Percentiles rank a stretch among this genome's conserved stretches.
Conservation (phyloP, 148 eudicot species). For the Mesembryanthemum crystallinum region DNA sequence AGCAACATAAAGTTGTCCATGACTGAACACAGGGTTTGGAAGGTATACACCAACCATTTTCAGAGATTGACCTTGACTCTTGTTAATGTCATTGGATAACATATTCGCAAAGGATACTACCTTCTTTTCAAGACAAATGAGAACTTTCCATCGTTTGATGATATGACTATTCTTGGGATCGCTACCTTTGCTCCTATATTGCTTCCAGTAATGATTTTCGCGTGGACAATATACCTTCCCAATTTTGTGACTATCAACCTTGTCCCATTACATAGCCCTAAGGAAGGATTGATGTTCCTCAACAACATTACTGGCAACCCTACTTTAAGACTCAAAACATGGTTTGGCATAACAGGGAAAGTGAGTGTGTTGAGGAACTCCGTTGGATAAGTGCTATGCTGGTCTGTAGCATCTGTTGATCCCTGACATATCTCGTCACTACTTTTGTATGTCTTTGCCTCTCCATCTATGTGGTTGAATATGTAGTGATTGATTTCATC, state of each 20-base stretch:
- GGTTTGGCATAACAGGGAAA: slow-evolving; percentile 5
- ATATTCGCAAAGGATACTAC: not conserved
- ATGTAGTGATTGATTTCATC: slow-evolving; percentile 1
- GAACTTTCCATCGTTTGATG: not conserved
- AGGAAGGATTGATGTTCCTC: not conserved
- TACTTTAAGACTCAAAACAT: not conserved
- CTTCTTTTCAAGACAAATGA: slow-evolving; percentile 2
- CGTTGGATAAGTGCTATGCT: not conserved
- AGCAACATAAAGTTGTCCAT: not conserved
- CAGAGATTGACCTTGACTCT: not conserved
- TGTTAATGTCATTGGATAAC: slow-evolving; percentile 1
- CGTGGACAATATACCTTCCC: not conserved
- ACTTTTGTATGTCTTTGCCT: not conserved
- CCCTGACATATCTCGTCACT: not conserved
- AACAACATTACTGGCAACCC: not conserved
- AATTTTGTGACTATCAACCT: not conserved
- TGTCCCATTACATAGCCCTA: slow-evolving; percentile 12
- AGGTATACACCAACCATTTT: not conserved
- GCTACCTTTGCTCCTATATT: not conserved
- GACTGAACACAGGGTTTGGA: not conserved
- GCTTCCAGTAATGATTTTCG: not conserved
- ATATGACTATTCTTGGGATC: not conserved
- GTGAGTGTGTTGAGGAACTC: slow-evolving; percentile 8
- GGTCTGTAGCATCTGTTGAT: not conserved
- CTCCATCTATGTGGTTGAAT: not conserved